Base-by-base conservation (phyloP, 306 rosid genomes). In the Fagus crenata region DNA sequence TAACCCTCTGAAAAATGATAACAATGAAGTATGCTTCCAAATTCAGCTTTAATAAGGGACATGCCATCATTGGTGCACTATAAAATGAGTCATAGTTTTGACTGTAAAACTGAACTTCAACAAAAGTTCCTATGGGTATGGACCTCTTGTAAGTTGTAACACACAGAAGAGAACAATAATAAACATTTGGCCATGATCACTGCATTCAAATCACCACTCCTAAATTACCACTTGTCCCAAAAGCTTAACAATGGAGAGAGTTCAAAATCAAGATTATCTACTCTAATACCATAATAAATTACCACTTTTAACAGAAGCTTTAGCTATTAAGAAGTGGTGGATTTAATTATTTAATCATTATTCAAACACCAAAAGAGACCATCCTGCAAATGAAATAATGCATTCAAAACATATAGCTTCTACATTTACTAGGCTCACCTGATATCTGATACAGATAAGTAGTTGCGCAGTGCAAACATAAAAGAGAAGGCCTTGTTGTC, bases 361-460 rank as follows among this genome's bases (percentile, higher is more conserved):
- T 22, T 22, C 28, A 0, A 22, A 22, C 28, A 22, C 28, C 28
- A 22, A 22, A 22, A 22, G 28, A 22, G 28, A 22, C 28, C 28
- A 22, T 22, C 28, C 28, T 22, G 28, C 28, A 22, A 22, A 22
- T 22, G 28, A 37, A 37, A 37, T 65, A 37, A 17, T 6, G 71
- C 49, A 67, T 67, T 67, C 51, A 39, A 39, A 17, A 77, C 0
- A 13, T 12, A 18, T 18, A 77, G 56, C 68, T 53, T 75, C n/a
- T 15, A 71, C 35, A 63, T 72, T 51, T 72, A 55, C 51, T 40
- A 60, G 46, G n/a, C 85, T 22, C 59, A 91, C 97, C 97, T 91
- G 76, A 91, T 88, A 77, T 91, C 97, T 69, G 97, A 91, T 12
- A 88, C 91, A 5, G 87, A 77, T 64, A 91, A 84, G 83, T 85